These are phyloP conservation scores for Penicilliopsis zonata DNA, from an alignment of 495 filamentous ascomycete species.

Conservation along the genomic window DNA sequence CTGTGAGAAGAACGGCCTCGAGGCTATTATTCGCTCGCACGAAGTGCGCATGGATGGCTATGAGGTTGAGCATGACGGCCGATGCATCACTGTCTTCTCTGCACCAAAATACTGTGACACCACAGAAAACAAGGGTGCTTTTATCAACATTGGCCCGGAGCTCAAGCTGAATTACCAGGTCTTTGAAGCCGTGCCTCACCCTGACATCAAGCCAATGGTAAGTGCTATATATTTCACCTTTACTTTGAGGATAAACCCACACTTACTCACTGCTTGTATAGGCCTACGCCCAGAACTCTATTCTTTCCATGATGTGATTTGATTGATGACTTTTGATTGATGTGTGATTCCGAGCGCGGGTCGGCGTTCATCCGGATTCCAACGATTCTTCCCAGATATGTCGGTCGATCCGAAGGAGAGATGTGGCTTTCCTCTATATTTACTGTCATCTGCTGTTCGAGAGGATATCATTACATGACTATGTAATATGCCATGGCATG, in stretches of 20 bases:
- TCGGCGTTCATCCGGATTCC: constrained; percentile 3
- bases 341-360: constrained; percentile 14
- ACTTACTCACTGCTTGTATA: constrained; percentile 18
- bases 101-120: constrained; percentile 96
- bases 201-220: constrained; percentile 90
- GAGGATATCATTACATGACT: too few species aligned
- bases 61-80: constrained; percentile 92
- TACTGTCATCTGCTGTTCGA: too few species aligned
- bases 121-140: constrained; percentile 96
- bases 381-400: background rate
- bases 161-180: constrained; percentile 83
- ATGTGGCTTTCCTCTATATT: too few species aligned
- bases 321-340: constrained; percentile 2
- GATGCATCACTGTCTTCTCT: constrained; percentile 98
- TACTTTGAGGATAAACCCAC: background rate
- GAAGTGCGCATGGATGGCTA: constrained; percentile 98
- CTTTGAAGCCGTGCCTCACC: constrained; percentile 95
- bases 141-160: constrained; percentile 91
- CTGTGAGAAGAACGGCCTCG: constrained; percentile 88
- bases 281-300: constrained; percentile 73
- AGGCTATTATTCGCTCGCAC: constrained; percentile 92
- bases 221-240: constrained; percentile 10
- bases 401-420: too few species aligned
- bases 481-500: too few species aligned
- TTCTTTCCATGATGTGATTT: constrained; percentile 54